Evolutionary conservation across 192 early-diverging fungal genomes (phyloP).

Genomic region (Coemansia sp.): DNA sequence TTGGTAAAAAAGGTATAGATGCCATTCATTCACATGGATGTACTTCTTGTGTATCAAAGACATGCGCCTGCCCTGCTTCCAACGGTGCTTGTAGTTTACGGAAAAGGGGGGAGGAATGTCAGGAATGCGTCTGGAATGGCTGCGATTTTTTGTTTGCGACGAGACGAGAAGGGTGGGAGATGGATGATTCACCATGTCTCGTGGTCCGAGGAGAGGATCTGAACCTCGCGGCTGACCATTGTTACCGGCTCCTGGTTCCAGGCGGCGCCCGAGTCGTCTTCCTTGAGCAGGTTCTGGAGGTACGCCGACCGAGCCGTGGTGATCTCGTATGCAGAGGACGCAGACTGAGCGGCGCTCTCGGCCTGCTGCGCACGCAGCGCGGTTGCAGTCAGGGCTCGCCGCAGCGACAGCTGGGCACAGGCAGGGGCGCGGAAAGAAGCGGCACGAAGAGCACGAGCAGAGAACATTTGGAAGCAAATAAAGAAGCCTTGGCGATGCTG

Average conservation of each 20-base stretch:
- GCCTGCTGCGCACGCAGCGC: constrained; percentile 13
- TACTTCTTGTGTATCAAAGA: too few relatives aligned
- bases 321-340: constrained; percentile 14
- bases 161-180: background rate
- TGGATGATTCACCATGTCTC: constrained; percentile 37
- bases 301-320: constrained; percentile 19
- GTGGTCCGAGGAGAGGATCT: constrained; percentile 18
- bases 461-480: constrained; percentile 8
- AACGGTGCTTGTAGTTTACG: too few relatives aligned
- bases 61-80: too few relatives aligned
- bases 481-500: background rate
- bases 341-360: constrained; percentile 6
- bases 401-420: constrained; percentile 6
- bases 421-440: constrained; percentile 7
- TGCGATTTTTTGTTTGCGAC: too few relatives aligned
- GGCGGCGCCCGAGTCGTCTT: constrained; percentile 43
- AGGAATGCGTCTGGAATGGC: too few relatives aligned
- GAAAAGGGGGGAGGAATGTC: too few relatives aligned
- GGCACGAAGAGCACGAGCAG: constrained; percentile 8
- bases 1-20: too few relatives aligned
- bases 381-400: constrained; percentile 17
- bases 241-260: constrained; percentile 44
- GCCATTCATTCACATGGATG: too few relatives aligned
- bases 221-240: constrained; percentile 51
- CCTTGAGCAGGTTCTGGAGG: constrained; percentile 35